Base-by-base conservation (phyloP, 2,329 filamentous ascomycete genomes). In the Berkeleyomyces rouxiae region DNA sequence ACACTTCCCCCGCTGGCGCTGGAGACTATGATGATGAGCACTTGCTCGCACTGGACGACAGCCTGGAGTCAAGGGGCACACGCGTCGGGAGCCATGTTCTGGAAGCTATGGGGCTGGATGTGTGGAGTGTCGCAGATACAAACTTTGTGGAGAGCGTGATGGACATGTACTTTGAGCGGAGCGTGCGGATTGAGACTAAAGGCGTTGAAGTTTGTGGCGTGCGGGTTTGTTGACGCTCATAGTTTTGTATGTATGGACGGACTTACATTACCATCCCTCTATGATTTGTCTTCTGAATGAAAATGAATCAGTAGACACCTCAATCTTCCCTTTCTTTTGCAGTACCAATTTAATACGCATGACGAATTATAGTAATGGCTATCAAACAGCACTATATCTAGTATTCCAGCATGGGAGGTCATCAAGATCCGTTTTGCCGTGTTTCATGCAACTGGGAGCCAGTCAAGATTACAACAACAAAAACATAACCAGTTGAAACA, bases 191-290 rank as follows among this genome's bases (percentile, higher is more conserved):
- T 23, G 81, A 88, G 70, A 82, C 82, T 43, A 84, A 83, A 69
- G 81, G 81, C n/a, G 77, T 90, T 1, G 84, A 88, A 69, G 81
- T 88, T n/a, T 90, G 86, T 68, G 87, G 87, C 3, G 74, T 90
- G 60, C 76, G 81, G 69, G 81, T 91, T 40, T 89, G 85, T 69
- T 87, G 64, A 47, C 23, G 46, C 33, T 39, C 36, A n/a, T 40
- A 23, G 23, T 23, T 23, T 23, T 23, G 23, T 23, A 23, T 23
- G 23, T 23, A 23, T 23, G 23, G 23, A 23, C 23, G 23, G 23
- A 2, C 2, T 2, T 23, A 23, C 23, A 23, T 23, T 23, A 23
- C 23, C 23, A 23, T 23, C 23, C 23, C 23, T 23, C 23, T 23
- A 23, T 23, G 23, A 23, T 23, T 23, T 23, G 23, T 23, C 23